These are phyloP conservation scores for Dactylella cylindrospora DNA, from an alignment of 2,329 filamentous ascomycete genomes.

Conservation along the genomic window DNA sequence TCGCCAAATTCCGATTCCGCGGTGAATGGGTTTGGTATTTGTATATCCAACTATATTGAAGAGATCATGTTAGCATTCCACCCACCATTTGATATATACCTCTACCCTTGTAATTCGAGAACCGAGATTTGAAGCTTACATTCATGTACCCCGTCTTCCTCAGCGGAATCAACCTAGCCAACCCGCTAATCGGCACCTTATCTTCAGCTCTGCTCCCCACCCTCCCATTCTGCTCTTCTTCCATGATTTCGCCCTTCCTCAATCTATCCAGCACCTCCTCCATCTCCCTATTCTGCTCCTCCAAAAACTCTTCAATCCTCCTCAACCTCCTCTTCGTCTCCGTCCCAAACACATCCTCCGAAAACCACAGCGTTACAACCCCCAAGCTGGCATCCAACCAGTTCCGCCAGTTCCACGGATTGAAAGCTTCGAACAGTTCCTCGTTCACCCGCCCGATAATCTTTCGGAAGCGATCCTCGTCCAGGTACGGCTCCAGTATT, in stretches of 20 bases:
- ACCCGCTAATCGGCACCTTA: conserved; percentile 54
- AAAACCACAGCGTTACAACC: conserved; percentile 84
- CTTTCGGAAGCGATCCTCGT: conserved; percentile 80
- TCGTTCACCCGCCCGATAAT: conserved; percentile 80
- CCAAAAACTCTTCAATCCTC: conserved; percentile 75
- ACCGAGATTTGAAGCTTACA: conserved; percentile 55
- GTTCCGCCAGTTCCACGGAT: conserved; percentile 74
- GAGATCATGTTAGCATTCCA: conserved; percentile 47
- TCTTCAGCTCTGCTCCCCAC: conserved; percentile 60
- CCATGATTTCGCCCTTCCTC: conserved; percentile 22
- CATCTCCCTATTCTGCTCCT: conserved; percentile 79
- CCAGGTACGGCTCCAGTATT: conserved; percentile 82
- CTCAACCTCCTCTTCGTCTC: conserved; percentile 71
- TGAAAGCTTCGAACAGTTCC: conserved; percentile 73
- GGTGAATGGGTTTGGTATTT: conserved; percentile 68
- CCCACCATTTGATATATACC: neutral
- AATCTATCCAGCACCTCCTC: conserved; percentile 57
- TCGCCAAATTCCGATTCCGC: conserved; percentile 43
- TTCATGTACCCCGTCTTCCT: conserved; percentile 85
- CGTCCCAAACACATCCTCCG: conserved; percentile 84
- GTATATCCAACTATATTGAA: conserved; percentile 67
- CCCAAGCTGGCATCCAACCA: conserved; percentile 78
- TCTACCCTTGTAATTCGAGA: neutral
- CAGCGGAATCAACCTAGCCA: conserved; percentile 74
- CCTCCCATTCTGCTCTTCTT: conserved; percentile 50